A percentile compares a stretch with the other conserved stretches of the same genome.
These are phyloP conservation scores for Oldenlandia corymbosa DNA, from an alignment of 257 asterid species.

Conservation along the genomic window DNA sequence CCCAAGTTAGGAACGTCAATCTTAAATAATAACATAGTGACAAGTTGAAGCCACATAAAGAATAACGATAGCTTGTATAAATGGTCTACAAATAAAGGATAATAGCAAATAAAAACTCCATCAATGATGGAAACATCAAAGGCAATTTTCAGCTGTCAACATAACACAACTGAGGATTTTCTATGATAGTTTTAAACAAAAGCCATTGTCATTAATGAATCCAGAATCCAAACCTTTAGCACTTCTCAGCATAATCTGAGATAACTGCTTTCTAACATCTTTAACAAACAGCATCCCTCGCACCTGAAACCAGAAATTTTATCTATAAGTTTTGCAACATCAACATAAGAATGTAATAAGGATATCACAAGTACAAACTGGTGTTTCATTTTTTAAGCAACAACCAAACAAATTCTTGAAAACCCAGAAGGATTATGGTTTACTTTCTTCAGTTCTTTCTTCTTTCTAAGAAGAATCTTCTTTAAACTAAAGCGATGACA, in stretches of 20 bases:
- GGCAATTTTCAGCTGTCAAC: too few relatives aligned
- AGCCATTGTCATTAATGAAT: neutral
- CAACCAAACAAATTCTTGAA: neutral
- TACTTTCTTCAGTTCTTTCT: too few relatives aligned
- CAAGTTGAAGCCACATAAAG: neutral
- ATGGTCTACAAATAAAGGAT: neutral
- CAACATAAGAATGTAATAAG: neutral
- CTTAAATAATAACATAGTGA: neutral
- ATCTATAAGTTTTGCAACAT: slow-evolving; percentile 6
- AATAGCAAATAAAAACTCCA: neutral
- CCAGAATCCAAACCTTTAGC: slow-evolving; percentile 54
- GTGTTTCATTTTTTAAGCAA: neutral
- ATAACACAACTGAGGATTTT: neutral
- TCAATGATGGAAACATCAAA: neutral
- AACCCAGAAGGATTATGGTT: neutral
- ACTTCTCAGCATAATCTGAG: slow-evolving; percentile 87
- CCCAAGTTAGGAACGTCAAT: neutral
- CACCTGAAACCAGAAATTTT: slow-evolving; percentile 52
- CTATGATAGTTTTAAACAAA: neutral
- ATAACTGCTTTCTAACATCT: slow-evolving; percentile 78
- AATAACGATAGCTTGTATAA: too few relatives aligned
- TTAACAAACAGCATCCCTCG: slow-evolving; percentile 89
- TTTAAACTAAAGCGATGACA: too few relatives aligned
- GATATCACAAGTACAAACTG: neutral
- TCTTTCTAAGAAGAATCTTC: too few relatives aligned